Evolutionary conservation across 306 rosid species (phyloP).

Genomic region (Lagenaria siceraria): DNA sequence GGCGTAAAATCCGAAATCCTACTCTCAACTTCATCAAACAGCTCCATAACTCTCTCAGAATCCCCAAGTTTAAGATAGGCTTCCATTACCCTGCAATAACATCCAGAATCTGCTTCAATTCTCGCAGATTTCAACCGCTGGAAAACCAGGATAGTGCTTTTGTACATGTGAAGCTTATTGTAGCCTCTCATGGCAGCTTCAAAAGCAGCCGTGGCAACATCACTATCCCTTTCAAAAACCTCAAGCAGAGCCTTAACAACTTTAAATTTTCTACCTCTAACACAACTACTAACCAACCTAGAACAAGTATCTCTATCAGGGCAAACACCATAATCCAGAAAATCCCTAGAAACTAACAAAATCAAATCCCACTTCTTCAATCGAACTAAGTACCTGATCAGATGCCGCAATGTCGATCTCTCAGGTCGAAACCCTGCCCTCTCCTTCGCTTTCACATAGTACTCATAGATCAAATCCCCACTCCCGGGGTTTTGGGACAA

Average conservation of each 20-base stretch:
- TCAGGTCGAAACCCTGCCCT: constrained; percentile 39
- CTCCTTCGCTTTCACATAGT: constrained; percentile 39
- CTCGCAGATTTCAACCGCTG: constrained; percentile 21
- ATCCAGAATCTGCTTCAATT: constrained; percentile 23
- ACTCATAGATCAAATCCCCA: constrained; percentile 31
- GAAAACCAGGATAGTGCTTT: constrained; percentile 28
- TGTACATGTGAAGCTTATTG: constrained; percentile 63
- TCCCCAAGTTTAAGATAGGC: constrained; percentile 39
- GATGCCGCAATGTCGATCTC: constrained; percentile 30
- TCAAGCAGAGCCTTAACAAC: constrained; percentile 30
- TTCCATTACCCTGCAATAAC: constrained; percentile 44
- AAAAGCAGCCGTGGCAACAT: constrained; percentile 29
- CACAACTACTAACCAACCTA: constrained; percentile 33
- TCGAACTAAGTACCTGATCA: constrained; percentile 48
- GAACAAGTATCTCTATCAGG: constrained; percentile 51
- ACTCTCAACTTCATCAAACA: constrained; percentile 33
- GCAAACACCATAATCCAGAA: constrained; percentile 27
- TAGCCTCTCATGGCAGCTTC: constrained; percentile 47
- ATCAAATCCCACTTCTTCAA: constrained; percentile 39
- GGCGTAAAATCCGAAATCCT: constrained; percentile 12
- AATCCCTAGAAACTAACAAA: constrained; percentile 33
- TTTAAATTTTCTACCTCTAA: constrained; percentile 47
- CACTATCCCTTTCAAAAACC: constrained; percentile 14
- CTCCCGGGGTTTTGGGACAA: constrained; percentile 35
- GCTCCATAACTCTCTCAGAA: constrained; percentile 24